phyloP scores from a whole-genome alignment of 2,329 filamentous ascomycete genomes.

The Alternaria atra region DNA sequence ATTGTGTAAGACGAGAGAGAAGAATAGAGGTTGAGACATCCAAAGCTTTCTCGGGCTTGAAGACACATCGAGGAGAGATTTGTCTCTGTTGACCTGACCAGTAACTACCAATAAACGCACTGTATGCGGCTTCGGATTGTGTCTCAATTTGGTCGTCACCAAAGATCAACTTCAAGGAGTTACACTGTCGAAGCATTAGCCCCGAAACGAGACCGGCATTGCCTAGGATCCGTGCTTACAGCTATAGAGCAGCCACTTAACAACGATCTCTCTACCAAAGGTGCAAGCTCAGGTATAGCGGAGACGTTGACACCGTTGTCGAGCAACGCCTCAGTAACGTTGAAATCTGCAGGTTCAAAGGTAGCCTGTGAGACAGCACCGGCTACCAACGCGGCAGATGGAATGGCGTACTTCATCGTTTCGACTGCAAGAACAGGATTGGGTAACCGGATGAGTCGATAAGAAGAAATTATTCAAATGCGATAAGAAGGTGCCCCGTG shows the following conservation, averaged over 20 bases:
- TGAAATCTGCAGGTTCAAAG: slow-evolving; percentile 27
- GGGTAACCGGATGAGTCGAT: no score
- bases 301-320: slow-evolving; percentile 28
- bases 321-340: slow-evolving; percentile 31
- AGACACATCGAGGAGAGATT: slow-evolving; percentile 25
- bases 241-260: slow-evolving; percentile 24
- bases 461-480: no score
- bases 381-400: slow-evolving; percentile 4
- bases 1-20: slow-evolving; percentile 30
- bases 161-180: slow-evolving; percentile 28
- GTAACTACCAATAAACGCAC: slow-evolving; percentile 22
- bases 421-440: background rate
- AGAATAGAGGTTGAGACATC: slow-evolving; percentile 27
- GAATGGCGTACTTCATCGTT: slow-evolving; percentile 3
- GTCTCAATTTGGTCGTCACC: slow-evolving; percentile 21
- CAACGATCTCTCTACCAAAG: background rate
- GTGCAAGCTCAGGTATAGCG: slow-evolving; percentile 19
- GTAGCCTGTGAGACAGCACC: slow-evolving; percentile 3
- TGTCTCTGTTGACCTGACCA: slow-evolving; percentile 29
- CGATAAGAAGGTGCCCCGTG: background rate
- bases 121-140: slow-evolving; percentile 26
- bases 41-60: slow-evolving; percentile 21
- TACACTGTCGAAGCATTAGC: slow-evolving; percentile 28
- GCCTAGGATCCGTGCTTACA: slow-evolving; percentile 17
- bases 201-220: background rate